Evolutionary conservation across 2,329 filamentous ascomycete genomes (phyloP), one percentile per base, ranked within the genome.

Genomic region (Zasmidium cellare): DNA sequence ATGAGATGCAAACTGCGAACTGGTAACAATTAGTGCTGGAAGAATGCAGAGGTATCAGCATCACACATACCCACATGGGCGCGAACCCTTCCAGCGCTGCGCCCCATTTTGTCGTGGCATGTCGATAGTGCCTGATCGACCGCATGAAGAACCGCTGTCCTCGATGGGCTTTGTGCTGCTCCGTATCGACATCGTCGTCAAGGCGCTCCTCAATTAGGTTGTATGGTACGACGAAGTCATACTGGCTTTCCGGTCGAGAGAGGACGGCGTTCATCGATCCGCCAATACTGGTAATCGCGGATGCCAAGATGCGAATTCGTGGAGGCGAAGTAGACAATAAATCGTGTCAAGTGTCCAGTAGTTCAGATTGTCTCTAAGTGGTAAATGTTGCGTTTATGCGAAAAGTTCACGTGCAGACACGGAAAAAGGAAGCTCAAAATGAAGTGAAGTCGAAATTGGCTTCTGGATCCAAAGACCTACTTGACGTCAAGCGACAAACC

Each of bases 21-120:
- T 50, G 25, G 35, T 41, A 14, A n/a, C 5, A 5, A 14, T 41
- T 41, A 41, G 35, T 5, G 16, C 23, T 3, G 11, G 16, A 14
- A 16, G n/a, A n/a, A n/a, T n/a, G n/a, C 2, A 24, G 20, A 24
- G 44, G 19, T 44, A 18, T 3, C 35, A 41, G 35, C 5, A 16
- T 9, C 16, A 18, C 16, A 41, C 35, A 18, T n/a, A 41, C 35
- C 31, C 53, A 59, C 46, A 59, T 16, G 9, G 57, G 57, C 19
- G 20, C 53, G 46, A 59, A 59, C 11, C 45, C 49, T 46, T 59
- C 57, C 19, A 59, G 24, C 1, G 54, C 31, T 9, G 54, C 28
- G 18, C 57, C 57, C 57, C 57, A 59, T 54, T 59, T 57, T n/a
- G 57, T 35, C 3, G 53, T 59, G 19, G 57, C 57, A 56, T 59